phyloP scores from a whole-genome alignment of 305 asterid genomes.

The Fraxinus sp. region DNA sequence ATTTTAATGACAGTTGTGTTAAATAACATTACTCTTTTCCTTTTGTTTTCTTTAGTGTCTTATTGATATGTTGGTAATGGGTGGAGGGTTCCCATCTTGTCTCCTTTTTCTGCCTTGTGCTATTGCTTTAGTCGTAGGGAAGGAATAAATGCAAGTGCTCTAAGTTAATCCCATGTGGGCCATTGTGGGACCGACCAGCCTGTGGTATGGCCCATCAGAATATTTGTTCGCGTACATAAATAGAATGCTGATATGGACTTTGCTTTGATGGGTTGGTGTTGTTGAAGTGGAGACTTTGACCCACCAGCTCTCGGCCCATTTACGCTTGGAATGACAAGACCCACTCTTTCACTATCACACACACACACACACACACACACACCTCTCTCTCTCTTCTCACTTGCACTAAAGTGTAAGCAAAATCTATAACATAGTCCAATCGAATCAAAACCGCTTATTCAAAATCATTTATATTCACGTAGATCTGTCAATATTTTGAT shows the following conservation, averaged over 20 bases:
- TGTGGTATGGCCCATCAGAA: conserved; percentile 33
- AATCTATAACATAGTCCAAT: too few relatives aligned
- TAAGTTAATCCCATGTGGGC: conserved; percentile 41
- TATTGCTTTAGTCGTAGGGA: conserved; percentile 50
- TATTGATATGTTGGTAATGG: conserved; percentile 29
- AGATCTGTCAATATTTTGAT: not conserved
- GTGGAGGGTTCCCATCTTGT: conserved; percentile 40
- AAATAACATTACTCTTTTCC: not conserved
- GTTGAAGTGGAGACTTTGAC: conserved; percentile 44
- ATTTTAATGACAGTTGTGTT: too few relatives aligned
- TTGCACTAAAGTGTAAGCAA: not conserved
- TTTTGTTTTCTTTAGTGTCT: conserved; percentile 6
- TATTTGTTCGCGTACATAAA: conserved; percentile 34
- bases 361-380: not conserved
- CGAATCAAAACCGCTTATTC: not conserved
- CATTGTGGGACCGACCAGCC: not conserved
- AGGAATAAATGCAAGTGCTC: conserved; percentile 47
- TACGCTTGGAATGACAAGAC: conserved; percentile 27
- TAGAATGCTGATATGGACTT: conserved; percentile 38
- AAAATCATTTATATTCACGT: not conserved
- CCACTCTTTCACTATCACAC: not conserved
- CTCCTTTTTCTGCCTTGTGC: conserved; percentile 39
- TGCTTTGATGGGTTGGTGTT: conserved; percentile 45
- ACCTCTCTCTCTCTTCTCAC: too few relatives aligned
- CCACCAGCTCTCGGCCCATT: conserved; percentile 46